Conservation (phyloP, 345 rosid genomes). For the Firmiana major region DNA sequence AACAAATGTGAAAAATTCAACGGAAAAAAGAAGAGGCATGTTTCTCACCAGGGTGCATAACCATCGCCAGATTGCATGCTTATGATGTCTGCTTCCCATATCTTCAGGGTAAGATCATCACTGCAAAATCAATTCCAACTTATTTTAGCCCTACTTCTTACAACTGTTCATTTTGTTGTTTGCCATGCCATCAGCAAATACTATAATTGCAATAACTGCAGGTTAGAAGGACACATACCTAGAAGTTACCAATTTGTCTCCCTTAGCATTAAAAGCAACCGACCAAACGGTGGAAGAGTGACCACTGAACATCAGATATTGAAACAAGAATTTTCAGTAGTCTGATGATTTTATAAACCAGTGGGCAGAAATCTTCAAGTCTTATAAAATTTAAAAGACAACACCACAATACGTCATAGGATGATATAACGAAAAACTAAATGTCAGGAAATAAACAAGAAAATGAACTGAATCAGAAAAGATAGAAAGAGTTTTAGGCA, state of each 20-base stretch:
- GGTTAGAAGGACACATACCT: constrained; percentile 47
- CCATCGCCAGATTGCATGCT: constrained; percentile 62
- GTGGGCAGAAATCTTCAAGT: neutral
- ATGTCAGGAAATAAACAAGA: neutral
- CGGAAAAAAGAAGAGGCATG: constrained; percentile 7
- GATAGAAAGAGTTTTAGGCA: constrained; percentile 14
- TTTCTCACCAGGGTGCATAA: constrained; percentile 76
- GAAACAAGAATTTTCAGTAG: constrained; percentile 8
- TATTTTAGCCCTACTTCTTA: constrained; percentile 5
- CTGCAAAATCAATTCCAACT: constrained; percentile 45
- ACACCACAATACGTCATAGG: constrained; percentile 1
- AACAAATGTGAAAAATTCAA: constrained; percentile 15
- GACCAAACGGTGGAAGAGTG: constrained; percentile 95
- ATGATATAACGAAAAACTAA: neutral
- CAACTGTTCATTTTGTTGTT: neutral
- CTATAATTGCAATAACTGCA: neutral
- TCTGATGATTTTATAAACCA: constrained; percentile 3
- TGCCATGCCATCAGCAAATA: neutral
- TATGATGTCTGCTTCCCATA: constrained; percentile 65
- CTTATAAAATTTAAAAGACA: constrained; percentile 10
- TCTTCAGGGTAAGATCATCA: constrained; percentile 91
- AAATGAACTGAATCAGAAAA: constrained; percentile 3
- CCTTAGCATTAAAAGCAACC: constrained; percentile 66
- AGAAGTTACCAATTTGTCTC: constrained; percentile 91
- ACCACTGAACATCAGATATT: constrained; percentile 48